Evolutionary conservation across 345 rosid genomes (phyloP).

Genomic region (Diplotaxis tenuifolia): DNA sequence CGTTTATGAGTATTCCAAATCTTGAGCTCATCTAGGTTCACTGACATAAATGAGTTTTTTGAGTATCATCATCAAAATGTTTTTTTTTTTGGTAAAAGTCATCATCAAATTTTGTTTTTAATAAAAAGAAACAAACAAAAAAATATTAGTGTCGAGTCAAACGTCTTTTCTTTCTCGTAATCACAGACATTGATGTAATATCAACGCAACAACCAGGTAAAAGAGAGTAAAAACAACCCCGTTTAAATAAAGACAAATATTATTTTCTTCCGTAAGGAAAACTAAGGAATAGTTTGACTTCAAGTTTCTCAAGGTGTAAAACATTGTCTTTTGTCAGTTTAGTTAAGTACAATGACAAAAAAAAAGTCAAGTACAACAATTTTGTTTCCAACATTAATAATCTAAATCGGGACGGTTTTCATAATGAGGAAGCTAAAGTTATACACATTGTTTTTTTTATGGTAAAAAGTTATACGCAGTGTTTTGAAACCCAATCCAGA

Average conservation of each 20-base stretch:
- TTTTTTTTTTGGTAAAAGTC: background rate
- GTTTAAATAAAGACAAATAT: constrained; percentile 4
- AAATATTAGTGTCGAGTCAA: constrained; percentile 17
- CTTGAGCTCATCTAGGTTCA: background rate
- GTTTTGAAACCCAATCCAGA: no score
- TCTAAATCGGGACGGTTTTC: background rate
- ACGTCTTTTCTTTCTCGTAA: constrained; percentile 23
- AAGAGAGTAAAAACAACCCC: background rate
- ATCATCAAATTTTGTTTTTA: background rate
- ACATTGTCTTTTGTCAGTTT: no score
- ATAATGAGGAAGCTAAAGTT: background rate
- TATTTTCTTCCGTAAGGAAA: background rate
- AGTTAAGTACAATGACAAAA: no score
- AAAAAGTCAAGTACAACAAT: no score
- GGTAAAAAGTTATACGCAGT: no score
- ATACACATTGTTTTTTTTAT: background rate
- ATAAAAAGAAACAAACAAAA: background rate
- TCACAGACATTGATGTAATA: constrained; percentile 18
- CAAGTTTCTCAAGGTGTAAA: no score
- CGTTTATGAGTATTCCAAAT: background rate
- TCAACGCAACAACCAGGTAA: constrained; percentile 4
- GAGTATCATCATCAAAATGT: background rate
- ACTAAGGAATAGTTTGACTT: no score
- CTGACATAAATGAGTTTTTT: background rate
- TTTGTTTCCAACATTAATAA: background rate